A percentile compares a stretch with the other conserved stretches of the same genome.
phyloP scores from a whole-genome alignment of 768 basidiomycete genomes.

The Phylloporus arenicola region DNA sequence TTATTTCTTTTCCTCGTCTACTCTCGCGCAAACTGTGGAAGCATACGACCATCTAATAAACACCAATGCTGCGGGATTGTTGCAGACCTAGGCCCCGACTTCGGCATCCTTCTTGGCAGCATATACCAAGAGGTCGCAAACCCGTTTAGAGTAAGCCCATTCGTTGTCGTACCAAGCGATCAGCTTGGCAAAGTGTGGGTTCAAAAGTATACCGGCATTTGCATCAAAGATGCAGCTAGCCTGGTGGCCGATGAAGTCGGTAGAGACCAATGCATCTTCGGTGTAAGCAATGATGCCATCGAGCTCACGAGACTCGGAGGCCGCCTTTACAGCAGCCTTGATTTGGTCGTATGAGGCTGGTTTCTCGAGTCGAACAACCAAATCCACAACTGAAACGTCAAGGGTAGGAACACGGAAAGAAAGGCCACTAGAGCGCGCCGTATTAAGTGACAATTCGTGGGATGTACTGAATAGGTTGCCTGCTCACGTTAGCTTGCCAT shows the following conservation, averaged over 20 bases:
- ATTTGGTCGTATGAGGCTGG: conserved; percentile 82
- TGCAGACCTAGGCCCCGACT: conserved; percentile 12
- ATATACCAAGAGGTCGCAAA: conserved; percentile 82
- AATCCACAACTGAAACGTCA: conserved; percentile 97
- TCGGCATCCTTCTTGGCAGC: conserved; percentile 68
- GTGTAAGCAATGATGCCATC: conserved; percentile 86
- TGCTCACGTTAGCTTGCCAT: conserved; percentile 95
- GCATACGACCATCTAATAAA: not conserved
- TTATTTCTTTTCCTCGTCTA: not conserved
- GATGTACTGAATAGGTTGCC: not conserved
- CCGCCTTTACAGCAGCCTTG: conserved; percentile 78
- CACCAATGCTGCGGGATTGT: not conserved
- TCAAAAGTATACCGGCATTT: conserved; percentile 86
- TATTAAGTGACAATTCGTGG: conserved; percentile 3
- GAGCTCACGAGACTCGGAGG: conserved; percentile 56
- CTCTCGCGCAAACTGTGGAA: not conserved
- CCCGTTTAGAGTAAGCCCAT: conserved; percentile 91
- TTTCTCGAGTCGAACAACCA: conserved; percentile 90
- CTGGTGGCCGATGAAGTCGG: conserved; percentile 80
- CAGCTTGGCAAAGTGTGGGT: conserved; percentile 92
- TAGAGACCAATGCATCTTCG: conserved; percentile 88
- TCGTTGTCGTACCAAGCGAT: conserved; percentile 95
- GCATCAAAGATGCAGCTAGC: conserved; percentile 93
- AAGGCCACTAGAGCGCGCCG: conserved; percentile 55
- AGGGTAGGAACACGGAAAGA: conserved; percentile 96